Base-by-base conservation (phyloP, 768 basidiomycete species). In the Pulveroboletus ravenelii region DNA sequence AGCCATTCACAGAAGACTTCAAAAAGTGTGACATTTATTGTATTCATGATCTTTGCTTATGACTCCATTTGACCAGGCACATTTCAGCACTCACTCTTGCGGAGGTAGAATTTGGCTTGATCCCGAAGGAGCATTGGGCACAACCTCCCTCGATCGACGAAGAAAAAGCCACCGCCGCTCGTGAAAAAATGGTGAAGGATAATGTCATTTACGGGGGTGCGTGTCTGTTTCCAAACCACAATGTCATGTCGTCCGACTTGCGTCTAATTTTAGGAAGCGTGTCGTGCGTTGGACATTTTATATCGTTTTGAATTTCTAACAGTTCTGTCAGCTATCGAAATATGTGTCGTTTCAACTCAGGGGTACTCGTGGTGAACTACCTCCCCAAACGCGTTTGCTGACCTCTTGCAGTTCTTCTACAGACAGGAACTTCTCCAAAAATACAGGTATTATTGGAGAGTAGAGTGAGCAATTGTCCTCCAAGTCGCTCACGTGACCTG, bases 261-360 rank as follows among this genome's bases (percentile, higher is more conserved):
- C 14, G 27, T 30, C 41, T 7, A 10, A 48, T 38, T 48, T n/a
- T 55, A 87, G 86, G 82, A 48, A 88, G 87, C 60, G 78, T 88
- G 20, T 73, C 86, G 85, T 87, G 68, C 54, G 84, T 79, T 43
- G 41, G 31, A 6, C 40, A 40, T 53, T 29, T 38, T 45, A 15
- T 46, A 4, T 27, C 10, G 36, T 29, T 38, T 40, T 27, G 18
- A 46, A n/a, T 46, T 51, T 17, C 50, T 62, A 10, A 60, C 25
- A 37, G 4, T n/a, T 15, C 37, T 43, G 45, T 30, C 58, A 85
- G 81, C 17, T 95, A 96, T 62, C 82, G 93, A 36, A 93, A 95
- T 59, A 95, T 96, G 94, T 96, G 94, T 69, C 82, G 94, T 10
- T 97, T 85, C 70, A 92, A 94, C 70, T 93, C 89, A 41, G 92